Evolutionary conservation across 768 basidiomycete species (phyloP).

Genomic region (Tephrocybe sp.): DNA sequence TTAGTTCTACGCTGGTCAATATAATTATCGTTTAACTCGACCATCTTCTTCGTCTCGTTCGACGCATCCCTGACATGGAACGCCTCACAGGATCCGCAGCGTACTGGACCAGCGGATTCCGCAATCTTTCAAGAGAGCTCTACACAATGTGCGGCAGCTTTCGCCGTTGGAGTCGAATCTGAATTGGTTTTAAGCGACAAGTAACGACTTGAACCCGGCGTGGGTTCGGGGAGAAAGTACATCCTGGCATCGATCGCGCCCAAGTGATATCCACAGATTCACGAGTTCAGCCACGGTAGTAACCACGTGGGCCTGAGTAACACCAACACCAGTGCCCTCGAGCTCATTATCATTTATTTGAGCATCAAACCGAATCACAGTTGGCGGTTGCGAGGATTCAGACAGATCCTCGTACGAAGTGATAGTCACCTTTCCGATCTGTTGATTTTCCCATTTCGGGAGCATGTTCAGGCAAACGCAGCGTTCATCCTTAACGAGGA

Average conservation of each 20-base stretch:
- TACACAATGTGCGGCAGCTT: neutral
- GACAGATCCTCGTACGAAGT: neutral
- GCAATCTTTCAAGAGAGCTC: neutral
- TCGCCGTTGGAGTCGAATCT: neutral
- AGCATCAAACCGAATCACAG: neutral
- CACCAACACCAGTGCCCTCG: too few species aligned
- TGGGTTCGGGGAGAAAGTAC: neutral
- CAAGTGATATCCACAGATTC: neutral
- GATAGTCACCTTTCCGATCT: neutral
- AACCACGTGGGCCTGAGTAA: neutral
- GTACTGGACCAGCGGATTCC: neutral
- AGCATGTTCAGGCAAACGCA: neutral
- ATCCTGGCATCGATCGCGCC: neutral
- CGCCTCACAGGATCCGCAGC: neutral
- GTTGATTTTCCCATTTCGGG: neutral
- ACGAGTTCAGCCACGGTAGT: neutral
- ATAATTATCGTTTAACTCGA: too few species aligned
- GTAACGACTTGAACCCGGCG: too few species aligned
- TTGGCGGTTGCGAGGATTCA: neutral
- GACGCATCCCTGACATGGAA: too few species aligned
- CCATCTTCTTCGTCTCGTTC: too few species aligned
- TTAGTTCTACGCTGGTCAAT: too few species aligned
- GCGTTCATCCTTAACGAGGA: neutral
- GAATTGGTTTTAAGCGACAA: too few species aligned
- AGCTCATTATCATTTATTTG: neutral